Percentiles rank a stretch among this genome's conserved stretches.
These are phyloP conservation scores for Atkinsonella texensis DNA, from an alignment of 2,329 filamentous ascomycete species.

Conservation along the genomic window DNA sequence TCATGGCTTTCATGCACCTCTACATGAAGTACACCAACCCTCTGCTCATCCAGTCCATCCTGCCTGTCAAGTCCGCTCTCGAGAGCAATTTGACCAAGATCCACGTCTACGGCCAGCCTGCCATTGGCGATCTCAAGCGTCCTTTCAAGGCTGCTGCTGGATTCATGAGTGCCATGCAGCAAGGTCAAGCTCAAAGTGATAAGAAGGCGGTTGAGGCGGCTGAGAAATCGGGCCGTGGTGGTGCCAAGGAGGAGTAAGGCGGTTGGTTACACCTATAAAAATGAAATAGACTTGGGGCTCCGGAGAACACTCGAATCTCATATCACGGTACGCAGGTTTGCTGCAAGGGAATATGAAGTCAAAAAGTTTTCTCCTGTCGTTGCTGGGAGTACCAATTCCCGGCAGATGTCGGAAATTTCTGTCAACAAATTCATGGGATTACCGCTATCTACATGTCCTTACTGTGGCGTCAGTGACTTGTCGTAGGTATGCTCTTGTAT, in stretches of 20 bases:
- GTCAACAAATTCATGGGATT: not conserved
- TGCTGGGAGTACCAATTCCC: not conserved
- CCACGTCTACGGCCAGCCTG: slow-evolving; percentile 77
- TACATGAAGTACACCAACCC: slow-evolving; percentile 99
- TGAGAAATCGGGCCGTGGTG: slow-evolving; percentile 62
- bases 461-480: not conserved
- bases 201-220: slow-evolving; percentile 75
- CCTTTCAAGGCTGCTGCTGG: slow-evolving; percentile 84
- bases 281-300: not conserved
- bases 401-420: not conserved
- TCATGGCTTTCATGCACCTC: slow-evolving; percentile 98
- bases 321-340: not conserved
- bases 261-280: not conserved
- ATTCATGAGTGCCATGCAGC: slow-evolving; percentile 69
- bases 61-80: slow-evolving; percentile 89
- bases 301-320: not conserved
- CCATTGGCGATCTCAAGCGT: slow-evolving; percentile 81
- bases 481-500: too few relatives aligned
- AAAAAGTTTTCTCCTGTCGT: not conserved
- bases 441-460: not conserved
- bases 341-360: too few relatives aligned
- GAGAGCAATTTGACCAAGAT: slow-evolving; percentile 97
- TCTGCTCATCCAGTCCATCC: slow-evolving; percentile 95
- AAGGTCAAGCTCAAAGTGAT: slow-evolving; percentile 72
- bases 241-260: slow-evolving; percentile 58